These are phyloP conservation scores for Acanthamoeba lenticulata DNA, from an alignment of 208 protist genomes.

Conservation along the genomic window DNA sequence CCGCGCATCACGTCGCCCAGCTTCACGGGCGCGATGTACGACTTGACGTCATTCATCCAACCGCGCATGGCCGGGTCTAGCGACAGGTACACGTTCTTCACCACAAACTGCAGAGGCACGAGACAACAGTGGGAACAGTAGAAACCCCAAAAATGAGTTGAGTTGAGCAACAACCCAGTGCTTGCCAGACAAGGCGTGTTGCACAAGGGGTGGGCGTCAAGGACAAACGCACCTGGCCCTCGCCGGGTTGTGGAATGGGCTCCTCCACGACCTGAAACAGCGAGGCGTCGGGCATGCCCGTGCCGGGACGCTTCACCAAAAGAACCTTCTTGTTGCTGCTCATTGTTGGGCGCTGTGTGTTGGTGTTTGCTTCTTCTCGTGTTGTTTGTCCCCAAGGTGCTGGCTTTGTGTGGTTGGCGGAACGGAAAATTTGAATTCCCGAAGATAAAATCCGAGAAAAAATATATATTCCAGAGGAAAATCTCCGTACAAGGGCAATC, in stretches of 20 bases:
- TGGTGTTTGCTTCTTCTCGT: too few species aligned
- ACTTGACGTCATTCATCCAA: constrained; percentile 64
- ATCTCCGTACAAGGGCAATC: neutral
- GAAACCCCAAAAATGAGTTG: neutral
- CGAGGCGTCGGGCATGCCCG: neutral
- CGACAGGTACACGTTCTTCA: constrained; percentile 54
- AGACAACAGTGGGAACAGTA: neutral
- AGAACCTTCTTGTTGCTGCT: neutral
- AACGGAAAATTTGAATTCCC: too few species aligned
- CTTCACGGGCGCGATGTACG: constrained; percentile 65
- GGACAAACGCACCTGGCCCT: neutral
- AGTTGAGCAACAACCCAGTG: neutral
- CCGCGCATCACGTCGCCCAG: constrained; percentile 67
- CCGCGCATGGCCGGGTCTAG: constrained; percentile 60
- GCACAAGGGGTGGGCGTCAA: neutral
- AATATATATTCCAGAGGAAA: too few species aligned
- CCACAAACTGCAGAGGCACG: neutral
- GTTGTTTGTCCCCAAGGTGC: too few species aligned
- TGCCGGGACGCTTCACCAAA: constrained; percentile 20
- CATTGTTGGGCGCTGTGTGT: too few species aligned
- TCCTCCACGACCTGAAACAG: constrained; percentile 1
- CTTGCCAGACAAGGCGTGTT: neutral
- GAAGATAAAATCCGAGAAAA: too few species aligned
- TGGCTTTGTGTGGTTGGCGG: too few species aligned
- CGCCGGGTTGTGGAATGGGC: neutral